Evolutionary conservation across 768 basidiomycete genomes (phyloP).

Genomic region (Mycena haematopus): DNA sequence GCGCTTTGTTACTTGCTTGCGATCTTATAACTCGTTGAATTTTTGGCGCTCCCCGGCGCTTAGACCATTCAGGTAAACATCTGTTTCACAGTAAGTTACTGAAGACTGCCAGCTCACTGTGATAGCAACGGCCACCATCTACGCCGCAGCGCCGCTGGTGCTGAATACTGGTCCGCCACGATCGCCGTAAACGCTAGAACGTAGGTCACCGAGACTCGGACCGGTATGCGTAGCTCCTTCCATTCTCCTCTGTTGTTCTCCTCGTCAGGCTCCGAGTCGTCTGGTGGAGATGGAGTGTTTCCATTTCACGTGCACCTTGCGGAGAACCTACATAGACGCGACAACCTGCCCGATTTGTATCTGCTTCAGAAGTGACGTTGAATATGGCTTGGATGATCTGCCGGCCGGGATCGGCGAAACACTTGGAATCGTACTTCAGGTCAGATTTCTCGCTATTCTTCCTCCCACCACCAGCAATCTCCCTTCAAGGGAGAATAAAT

Average conservation of each 20-base stretch:
- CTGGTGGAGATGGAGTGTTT: not conserved
- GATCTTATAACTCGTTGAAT: not conserved
- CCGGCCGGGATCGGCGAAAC: not conserved
- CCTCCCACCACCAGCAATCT: not conserved
- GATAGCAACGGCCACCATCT: slow-evolving; percentile 2
- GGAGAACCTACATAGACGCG: not conserved
- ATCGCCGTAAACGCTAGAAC: not conserved
- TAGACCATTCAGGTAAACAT: not conserved
- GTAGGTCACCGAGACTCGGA: slow-evolving; percentile 16
- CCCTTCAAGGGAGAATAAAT: not conserved
- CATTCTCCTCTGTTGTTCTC: not conserved
- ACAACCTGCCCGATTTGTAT: slow-evolving; percentile 10
- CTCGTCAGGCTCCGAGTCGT: no score
- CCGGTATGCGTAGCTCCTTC: slow-evolving; percentile 14
- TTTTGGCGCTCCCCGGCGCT: not conserved
- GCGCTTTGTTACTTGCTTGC: no score
- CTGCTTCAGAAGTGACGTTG: slow-evolving; percentile 9
- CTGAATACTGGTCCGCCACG: not conserved
- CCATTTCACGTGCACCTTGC: slow-evolving; percentile 10
- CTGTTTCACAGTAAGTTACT: not conserved
- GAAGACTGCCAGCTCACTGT: not conserved
- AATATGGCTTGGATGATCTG: slow-evolving; percentile 10
- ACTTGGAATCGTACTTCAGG: slow-evolving; percentile 9
- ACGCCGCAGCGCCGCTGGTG: not conserved
- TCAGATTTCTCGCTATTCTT: not conserved